Percentiles rank a stretch among this genome's conserved stretches.
Evolutionary conservation across 208 protist genomes (phyloP).

Genomic region (Trypanosoma rangeli): DNA sequence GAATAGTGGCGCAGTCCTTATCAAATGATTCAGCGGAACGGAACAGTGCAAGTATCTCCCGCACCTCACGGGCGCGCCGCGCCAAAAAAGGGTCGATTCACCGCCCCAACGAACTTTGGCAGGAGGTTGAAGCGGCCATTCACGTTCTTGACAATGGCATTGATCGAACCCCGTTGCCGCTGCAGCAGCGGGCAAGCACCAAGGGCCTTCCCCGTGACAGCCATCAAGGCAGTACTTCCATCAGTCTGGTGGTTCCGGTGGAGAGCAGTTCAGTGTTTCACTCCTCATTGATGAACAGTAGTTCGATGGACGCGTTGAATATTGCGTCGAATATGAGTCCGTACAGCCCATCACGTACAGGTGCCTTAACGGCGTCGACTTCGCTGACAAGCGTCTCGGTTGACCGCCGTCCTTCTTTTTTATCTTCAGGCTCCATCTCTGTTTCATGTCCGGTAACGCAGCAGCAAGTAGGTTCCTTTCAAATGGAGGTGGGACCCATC

Average conservation of each 20-base stretch:
- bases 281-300: slow-evolving; percentile 64
- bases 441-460: neutral
- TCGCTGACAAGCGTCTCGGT: slow-evolving; percentile 27
- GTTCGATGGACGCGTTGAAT: slow-evolving; percentile 12
- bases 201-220: slow-evolving; percentile 26
- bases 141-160: slow-evolving; percentile 86
- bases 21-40: neutral
- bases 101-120: slow-evolving; percentile 43
- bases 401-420: slow-evolving; percentile 4
- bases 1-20: neutral
- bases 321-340: neutral
- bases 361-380: slow-evolving; percentile 15
- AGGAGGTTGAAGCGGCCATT: slow-evolving; percentile 55
- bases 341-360: slow-evolving; percentile 10
- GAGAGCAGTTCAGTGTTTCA: slow-evolving; percentile 63
- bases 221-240: slow-evolving; percentile 12
- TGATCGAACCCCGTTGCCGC: slow-evolving; percentile 81
- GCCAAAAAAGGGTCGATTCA: slow-evolving; percentile 38
- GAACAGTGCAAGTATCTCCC: neutral
- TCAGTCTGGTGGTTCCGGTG: neutral
- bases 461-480: neutral
- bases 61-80: slow-evolving; percentile 23
- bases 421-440: neutral
- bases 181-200: slow-evolving; percentile 42
- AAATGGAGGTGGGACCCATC: slow-evolving; percentile 36